Evolutionary conservation across 169 alveolate species (phyloP).

Genomic region (Gregarina niphandrodes): DNA sequence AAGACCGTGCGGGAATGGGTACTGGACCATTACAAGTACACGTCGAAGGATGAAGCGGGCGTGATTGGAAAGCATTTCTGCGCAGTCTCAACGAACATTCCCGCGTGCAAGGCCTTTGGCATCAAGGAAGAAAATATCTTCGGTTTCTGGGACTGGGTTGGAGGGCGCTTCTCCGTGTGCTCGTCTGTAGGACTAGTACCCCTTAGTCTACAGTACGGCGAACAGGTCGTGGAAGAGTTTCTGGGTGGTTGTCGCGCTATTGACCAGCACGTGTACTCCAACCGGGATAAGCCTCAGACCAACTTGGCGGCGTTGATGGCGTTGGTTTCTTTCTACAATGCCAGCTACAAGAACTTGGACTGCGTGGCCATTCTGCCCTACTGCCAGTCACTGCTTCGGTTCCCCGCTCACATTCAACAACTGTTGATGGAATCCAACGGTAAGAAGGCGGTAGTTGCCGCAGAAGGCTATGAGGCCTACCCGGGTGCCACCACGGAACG

Average conservation of each 20-base stretch:
- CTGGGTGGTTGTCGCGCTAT: slow-evolving; percentile 45
- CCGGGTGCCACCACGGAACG: not conserved
- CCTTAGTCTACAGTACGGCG: slow-evolving; percentile 66
- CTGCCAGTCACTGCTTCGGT: slow-evolving; percentile 57
- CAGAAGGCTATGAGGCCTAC: not conserved
- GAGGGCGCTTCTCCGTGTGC: slow-evolving; percentile 89
- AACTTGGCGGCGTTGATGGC: slow-evolving; percentile 79
- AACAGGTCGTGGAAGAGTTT: slow-evolving; percentile 46
- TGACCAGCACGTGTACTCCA: slow-evolving; percentile 59
- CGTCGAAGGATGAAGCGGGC: slow-evolving; percentile 11
- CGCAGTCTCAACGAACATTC: slow-evolving; percentile 69
- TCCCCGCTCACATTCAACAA: slow-evolving; percentile 87
- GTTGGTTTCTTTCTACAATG: slow-evolving; percentile 74
- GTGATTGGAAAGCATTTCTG: slow-evolving; percentile 43
- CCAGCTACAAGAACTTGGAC: slow-evolving; percentile 50
- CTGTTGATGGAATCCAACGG: slow-evolving; percentile 95
- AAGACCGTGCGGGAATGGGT: slow-evolving; percentile 63
- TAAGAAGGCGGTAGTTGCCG: slow-evolving; percentile 15
- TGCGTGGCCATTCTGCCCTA: slow-evolving; percentile 90
- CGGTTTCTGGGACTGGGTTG: slow-evolving; percentile 98
- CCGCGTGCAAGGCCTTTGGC: slow-evolving; percentile 65
- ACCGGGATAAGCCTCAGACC: slow-evolving; percentile 35
- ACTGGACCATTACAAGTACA: slow-evolving; percentile 35
- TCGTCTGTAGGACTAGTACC: slow-evolving; percentile 96
- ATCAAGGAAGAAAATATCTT: slow-evolving; percentile 69